Evolutionary conservation across 768 basidiomycete species (phyloP), one percentile per base, ranked within the genome.

Genomic region (Xerocomellus amylosporus): DNA sequence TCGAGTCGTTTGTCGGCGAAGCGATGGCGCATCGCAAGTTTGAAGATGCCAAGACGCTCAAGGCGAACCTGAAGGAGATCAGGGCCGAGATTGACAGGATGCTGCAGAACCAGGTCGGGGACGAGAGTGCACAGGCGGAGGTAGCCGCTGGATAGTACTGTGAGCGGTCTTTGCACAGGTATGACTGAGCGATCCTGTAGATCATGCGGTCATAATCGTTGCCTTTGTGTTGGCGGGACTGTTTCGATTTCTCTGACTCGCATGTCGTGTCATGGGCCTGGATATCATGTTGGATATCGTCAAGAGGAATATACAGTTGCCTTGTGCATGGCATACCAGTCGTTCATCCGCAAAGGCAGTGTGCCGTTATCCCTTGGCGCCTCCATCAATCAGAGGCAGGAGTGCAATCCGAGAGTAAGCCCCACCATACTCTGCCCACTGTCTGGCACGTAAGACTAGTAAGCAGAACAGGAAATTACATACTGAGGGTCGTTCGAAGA

Each of bases 21-120:
- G 96, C 96, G 7, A 88, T 86, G 70, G 80, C 85, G 2, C 87
- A 88, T 61, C 79, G 96, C 40, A 98, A 98, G 73, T 98, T 98
- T 59, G 96, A 98, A 71, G 97, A 99, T 65, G 89, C 88, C 14
- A 88, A 88, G 70, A 88, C 88, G 4, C 74, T 99, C 57, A 86
- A 90, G 66, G 68, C 73, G 31, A 95, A 88, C 68, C 70, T 98
- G 47, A 77, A 74, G 43, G 96, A 98, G 74, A 91, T 99, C 52
- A 78, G 87, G 59, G 76, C 66, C 13, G 95, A 96, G 75, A 94
- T 98, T 47, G 85, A 85, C 58, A 83, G 79, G 64, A 77, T 94
- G 56, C 44, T 87, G 40, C 72, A 65, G 38, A 71, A 71, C 52
- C 70, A 68, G 33, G 59, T 64, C 8, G 58, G 55, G 28, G 57